phyloP scores from a whole-genome alignment of 371 early-diverging fungal species.

The Ordospora pajunii region DNA sequence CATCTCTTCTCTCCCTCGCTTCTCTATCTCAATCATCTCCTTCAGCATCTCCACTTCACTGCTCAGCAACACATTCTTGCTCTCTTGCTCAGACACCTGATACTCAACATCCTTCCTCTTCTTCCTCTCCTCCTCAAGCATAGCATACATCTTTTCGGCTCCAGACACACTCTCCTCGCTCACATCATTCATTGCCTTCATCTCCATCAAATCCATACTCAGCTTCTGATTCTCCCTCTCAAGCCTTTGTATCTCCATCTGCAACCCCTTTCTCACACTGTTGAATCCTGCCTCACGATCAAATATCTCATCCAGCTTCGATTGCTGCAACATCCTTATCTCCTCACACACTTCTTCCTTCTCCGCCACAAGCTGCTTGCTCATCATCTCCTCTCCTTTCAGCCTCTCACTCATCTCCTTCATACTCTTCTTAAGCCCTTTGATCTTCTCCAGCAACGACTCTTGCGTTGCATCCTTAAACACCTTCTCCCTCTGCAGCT shows the following conservation, averaged over 20 bases:
- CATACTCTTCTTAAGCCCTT: neutral
- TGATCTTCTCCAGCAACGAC: neutral
- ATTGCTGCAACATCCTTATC: conserved; percentile 39
- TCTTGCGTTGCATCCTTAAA: neutral
- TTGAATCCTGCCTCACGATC: conserved; percentile 28
- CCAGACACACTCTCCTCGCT: conserved; percentile 14
- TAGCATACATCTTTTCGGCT: conserved; percentile 7
- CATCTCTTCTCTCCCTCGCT: neutral
- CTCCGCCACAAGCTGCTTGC: conserved; percentile 63
- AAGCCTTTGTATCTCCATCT: conserved; percentile 25
- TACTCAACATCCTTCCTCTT: conserved; percentile 19
- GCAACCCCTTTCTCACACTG: conserved; percentile 31
- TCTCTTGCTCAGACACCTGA: conserved; percentile 15
- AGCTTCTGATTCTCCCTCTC: conserved; percentile 18
- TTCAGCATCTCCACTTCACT: conserved; percentile 12
- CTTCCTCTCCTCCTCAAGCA: conserved; percentile 37
- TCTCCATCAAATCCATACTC: conserved; percentile 14
- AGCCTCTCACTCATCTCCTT: conserved; percentile 31
- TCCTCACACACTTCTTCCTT: conserved; percentile 41
- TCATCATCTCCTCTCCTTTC: conserved; percentile 62
- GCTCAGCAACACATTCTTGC: conserved; percentile 7
- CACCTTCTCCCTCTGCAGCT: conserved; percentile 24
- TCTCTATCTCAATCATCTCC: neutral
- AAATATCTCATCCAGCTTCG: conserved; percentile 48
- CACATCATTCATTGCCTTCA: neutral